phyloP scores from a whole-genome alignment of 164 flowering plant genomes.

The Berberis thunbergii region DNA sequence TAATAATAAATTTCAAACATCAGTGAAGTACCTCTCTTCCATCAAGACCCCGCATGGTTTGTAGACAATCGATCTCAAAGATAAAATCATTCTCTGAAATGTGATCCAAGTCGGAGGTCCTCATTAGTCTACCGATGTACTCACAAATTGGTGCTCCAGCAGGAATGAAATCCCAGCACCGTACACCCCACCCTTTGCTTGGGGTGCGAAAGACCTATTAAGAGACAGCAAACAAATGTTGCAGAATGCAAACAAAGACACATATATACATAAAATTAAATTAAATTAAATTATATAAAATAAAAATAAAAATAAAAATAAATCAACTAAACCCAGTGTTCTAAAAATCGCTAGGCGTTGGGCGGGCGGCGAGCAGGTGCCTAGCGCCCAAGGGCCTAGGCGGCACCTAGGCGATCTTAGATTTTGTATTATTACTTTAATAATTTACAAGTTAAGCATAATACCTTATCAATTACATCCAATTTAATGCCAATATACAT shows the following conservation, averaged over 20 bases:
- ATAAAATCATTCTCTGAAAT: conserved; percentile 52
- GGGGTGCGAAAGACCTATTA: conserved; percentile 86
- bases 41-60: conserved; percentile 83
- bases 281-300: not conserved
- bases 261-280: no score
- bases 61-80: conserved; percentile 93
- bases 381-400: no score
- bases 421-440: no score
- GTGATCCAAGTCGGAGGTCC: conserved; percentile 55
- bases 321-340: no score
- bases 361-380: no score
- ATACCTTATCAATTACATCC: no score
- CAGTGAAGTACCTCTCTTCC: conserved; percentile 69
- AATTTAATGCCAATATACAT: no score
- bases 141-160: conserved; percentile 93
- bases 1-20: not conserved
- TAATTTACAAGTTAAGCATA: no score
- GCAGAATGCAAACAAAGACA: not conserved
- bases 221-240: not conserved
- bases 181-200: conserved; percentile 90
- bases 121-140: conserved; percentile 63
- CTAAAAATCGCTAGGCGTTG: no score
- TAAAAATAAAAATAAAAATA: no score
- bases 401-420: no score
- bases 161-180: conserved; percentile 92